Conservation (phyloP, 768 basidiomycete genomes). For the Podaxis pistillaris region DNA sequence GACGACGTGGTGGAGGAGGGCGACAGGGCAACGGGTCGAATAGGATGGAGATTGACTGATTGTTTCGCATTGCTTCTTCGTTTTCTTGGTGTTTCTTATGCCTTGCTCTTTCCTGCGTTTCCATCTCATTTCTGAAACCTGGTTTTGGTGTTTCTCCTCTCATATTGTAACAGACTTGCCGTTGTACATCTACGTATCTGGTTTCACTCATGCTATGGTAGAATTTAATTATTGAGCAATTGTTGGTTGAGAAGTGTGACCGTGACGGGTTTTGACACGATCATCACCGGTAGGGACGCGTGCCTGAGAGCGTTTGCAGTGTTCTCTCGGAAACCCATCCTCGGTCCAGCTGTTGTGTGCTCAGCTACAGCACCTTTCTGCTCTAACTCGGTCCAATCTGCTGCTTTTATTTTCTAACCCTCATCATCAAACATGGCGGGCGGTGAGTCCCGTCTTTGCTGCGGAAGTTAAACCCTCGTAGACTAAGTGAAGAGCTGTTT, state of each 20-base stretch:
- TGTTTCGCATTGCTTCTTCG: not conserved
- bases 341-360: not conserved
- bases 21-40: slow-evolving; percentile 34
- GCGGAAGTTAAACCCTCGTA: not conserved
- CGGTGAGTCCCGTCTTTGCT: not conserved
- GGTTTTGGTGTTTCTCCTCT: not conserved
- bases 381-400: not conserved
- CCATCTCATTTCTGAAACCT: slow-evolving; percentile 2
- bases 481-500: not conserved
- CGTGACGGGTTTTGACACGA: slow-evolving; percentile 1
- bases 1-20: slow-evolving; percentile 31
- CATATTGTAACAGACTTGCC: not conserved
- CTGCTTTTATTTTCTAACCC: not conserved
- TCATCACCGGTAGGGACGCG: not conserved
- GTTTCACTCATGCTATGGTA: not conserved
- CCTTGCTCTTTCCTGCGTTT: not conserved
- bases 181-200: slow-evolving; percentile 5
- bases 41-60: slow-evolving; percentile 57
- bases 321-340: not conserved
- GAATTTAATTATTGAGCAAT: not conserved
- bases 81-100: slow-evolving; percentile 4
- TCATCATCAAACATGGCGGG: slow-evolving; percentile 9
- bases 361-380: not conserved
- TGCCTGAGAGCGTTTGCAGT: slow-evolving; percentile 1
- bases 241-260: not conserved